Percentiles rank a stretch among this genome's conserved stretches.
phyloP scores from a whole-genome alignment of 2,329 filamentous ascomycete species.

The Hypoxylon sp. region DNA sequence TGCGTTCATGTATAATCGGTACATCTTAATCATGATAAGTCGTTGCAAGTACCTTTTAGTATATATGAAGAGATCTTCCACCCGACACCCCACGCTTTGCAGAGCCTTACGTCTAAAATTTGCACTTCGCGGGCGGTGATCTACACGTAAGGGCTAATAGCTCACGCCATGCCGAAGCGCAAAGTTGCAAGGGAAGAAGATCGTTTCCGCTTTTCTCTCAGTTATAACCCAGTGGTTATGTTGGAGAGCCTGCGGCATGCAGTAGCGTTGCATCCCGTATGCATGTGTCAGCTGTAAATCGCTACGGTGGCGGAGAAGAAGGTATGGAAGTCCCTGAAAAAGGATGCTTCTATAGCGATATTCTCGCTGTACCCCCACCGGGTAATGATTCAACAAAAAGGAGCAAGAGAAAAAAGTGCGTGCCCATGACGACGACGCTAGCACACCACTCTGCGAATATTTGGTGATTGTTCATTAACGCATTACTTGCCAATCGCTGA shows the following conservation, averaged over 20 bases:
- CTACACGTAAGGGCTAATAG: conserved; percentile 24
- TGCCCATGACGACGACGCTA: conserved; percentile 38
- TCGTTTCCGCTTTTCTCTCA: conserved; percentile 41
- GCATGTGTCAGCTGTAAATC: conserved; percentile 43
- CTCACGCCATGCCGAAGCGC: conserved; percentile 28
- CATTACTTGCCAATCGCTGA: neutral
- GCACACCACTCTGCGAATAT: conserved; percentile 10
- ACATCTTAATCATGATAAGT: conserved; percentile 6
- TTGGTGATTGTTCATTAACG: conserved; percentile 8
- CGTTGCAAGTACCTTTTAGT: conserved; percentile 13
- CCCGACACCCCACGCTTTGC: conserved; percentile 23
- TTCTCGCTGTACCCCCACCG: conserved; percentile 41
- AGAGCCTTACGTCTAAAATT: conserved; percentile 32
- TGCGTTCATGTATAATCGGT: conserved; percentile 1
- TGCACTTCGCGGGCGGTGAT: conserved; percentile 29
- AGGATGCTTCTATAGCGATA: conserved; percentile 25
- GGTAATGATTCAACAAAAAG: conserved; percentile 30
- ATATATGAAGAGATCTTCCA: conserved; percentile 17
- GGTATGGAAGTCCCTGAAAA: conserved; percentile 34
- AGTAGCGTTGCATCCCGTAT: conserved; percentile 40
- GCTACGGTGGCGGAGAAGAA: conserved; percentile 26
- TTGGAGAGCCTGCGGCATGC: conserved; percentile 38
- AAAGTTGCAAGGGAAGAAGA: conserved; percentile 26
- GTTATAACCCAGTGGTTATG: conserved; percentile 31
- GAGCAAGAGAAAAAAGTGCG: conserved; percentile 28